These are phyloP conservation scores for Ulvella scutata DNA, from an alignment of 139 green algal species.

Conservation along the genomic window DNA sequence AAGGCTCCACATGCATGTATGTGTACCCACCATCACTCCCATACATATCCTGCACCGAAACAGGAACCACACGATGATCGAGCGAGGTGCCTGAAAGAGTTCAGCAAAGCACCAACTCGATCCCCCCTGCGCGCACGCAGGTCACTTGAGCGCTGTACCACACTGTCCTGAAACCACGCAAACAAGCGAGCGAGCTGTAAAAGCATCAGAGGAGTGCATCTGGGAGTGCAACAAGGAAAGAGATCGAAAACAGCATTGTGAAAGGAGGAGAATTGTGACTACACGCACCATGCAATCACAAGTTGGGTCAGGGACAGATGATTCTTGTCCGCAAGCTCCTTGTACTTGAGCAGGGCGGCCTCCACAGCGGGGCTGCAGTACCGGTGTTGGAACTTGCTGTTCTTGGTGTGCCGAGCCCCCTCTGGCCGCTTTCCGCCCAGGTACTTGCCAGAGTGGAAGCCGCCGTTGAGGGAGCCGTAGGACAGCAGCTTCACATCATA, in stretches of 20 bases:
- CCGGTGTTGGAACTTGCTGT: conserved; percentile 29
- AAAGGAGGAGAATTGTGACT: conserved; percentile 21
- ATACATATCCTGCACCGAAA: too few species aligned
- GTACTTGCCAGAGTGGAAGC: conserved; percentile 66
- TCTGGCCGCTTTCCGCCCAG: conserved; percentile 7
- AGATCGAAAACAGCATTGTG: conserved; percentile 13
- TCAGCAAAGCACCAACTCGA: too few species aligned
- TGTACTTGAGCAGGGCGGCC: conserved; percentile 36
- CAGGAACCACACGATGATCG: too few species aligned
- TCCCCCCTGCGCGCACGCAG: too few species aligned
- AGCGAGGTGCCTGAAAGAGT: too few species aligned
- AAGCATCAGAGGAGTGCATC: conserved; percentile 12
- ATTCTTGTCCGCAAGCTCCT: conserved; percentile 34
- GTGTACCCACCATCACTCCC: too few species aligned
- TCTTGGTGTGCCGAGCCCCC: conserved; percentile 18
- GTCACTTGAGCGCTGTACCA: too few species aligned
- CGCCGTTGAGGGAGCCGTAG: conserved; percentile 36
- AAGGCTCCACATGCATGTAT: too few species aligned
- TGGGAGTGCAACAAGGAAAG: conserved; percentile 24
- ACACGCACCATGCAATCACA: conserved; percentile 31
- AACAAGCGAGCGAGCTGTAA: background rate
- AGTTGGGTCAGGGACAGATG: conserved; percentile 36
- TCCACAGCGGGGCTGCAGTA: conserved; percentile 20
- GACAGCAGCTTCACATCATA: conserved; percentile 36
- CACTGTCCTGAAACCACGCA: background rate